phyloP scores from a whole-genome alignment of 225 moss, liverwort and hornwort species.

The Straminergon stramineum region DNA sequence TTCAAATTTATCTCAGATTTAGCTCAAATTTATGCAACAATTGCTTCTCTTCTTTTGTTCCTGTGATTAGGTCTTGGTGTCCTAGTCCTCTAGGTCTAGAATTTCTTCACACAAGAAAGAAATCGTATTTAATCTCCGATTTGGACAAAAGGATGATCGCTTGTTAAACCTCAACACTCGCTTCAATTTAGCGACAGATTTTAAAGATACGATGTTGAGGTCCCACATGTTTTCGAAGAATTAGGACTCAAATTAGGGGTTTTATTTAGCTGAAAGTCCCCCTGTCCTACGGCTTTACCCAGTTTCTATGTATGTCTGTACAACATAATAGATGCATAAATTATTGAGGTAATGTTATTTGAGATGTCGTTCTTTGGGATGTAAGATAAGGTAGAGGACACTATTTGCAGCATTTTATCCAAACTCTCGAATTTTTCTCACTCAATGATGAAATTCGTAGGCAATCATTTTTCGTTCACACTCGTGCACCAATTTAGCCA shows the following conservation, averaged over 20 bases:
- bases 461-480: neutral
- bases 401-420: neutral
- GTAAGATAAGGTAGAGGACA: neutral
- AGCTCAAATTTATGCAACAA: neutral
- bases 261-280: neutral
- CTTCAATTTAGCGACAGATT: neutral
- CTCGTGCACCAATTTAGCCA: no score
- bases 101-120: neutral
- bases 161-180: neutral
- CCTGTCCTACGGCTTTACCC: neutral
- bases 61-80: neutral
- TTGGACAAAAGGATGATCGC: neutral
- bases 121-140: neutral
- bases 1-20: neutral
- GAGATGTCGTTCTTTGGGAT: neutral
- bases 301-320: neutral
- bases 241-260: neutral
- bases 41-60: neutral
- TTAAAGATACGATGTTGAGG: neutral
- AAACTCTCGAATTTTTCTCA: no score
- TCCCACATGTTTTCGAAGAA: neutral
- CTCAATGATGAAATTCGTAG: neutral
- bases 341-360: neutral
- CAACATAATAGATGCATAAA: neutral
- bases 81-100: neutral